Conservation (phyloP, 805 yeast species). For the Cyberlindnera petersonii region DNA sequence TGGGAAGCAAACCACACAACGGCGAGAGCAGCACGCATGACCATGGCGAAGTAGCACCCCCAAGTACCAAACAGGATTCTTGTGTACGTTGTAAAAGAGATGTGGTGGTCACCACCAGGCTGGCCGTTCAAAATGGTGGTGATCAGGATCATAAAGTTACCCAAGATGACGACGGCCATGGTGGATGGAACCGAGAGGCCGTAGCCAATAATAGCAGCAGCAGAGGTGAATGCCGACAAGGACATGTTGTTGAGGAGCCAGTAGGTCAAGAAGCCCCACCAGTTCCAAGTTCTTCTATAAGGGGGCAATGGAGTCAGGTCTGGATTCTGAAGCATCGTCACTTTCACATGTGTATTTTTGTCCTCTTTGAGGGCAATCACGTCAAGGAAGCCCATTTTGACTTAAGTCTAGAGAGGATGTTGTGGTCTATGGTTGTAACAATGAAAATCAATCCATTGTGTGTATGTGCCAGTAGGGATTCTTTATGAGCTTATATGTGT, state of each 20-base stretch:
- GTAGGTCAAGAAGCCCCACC: conserved; percentile 38
- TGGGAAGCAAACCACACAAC: conserved; percentile 14
- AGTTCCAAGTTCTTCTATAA: conserved; percentile 36
- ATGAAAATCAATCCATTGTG: no score
- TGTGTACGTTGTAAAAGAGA: conserved; percentile 44
- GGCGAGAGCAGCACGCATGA: conserved; percentile 38
- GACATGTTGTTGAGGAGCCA: conserved; percentile 44
- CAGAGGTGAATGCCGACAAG: conserved; percentile 45
- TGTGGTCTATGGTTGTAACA: no score
- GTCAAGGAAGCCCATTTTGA: conserved; percentile 27
- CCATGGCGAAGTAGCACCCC: conserved; percentile 40
- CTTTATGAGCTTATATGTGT: no score
- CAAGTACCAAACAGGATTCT: conserved; percentile 44
- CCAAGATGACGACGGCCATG: conserved; percentile 40
- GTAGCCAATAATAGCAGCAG: conserved; percentile 40
- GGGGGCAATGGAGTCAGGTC: conserved; percentile 17
- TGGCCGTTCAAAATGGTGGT: conserved; percentile 44
- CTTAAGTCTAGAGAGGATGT: conserved; percentile 23
- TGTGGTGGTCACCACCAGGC: conserved; percentile 48
- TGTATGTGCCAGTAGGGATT: no score
- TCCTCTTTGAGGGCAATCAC: conserved; percentile 4
- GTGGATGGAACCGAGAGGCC: conserved; percentile 45
- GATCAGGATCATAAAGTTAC: conserved; percentile 41
- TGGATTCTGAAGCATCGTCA: conserved; percentile 7
- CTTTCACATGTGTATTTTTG: conserved; percentile 18